These are phyloP conservation scores for Pistacia vera DNA, from an alignment of 345 rosid species.

Conservation along the genomic window DNA sequence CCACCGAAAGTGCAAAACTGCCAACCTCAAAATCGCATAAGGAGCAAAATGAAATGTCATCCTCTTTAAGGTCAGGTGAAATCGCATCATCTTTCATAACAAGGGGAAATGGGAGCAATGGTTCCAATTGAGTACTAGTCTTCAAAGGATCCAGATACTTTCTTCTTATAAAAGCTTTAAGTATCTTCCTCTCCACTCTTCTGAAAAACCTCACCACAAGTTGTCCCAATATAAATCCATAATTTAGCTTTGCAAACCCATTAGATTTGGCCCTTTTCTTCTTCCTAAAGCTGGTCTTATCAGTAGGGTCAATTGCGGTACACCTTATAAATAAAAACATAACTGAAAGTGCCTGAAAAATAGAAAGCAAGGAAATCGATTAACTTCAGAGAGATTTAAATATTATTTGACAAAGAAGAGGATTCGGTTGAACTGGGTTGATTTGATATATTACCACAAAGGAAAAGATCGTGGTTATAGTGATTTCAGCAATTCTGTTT, in stretches of 20 bases:
- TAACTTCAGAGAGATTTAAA: neutral
- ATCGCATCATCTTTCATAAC: constrained; percentile 75
- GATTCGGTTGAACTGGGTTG: neutral
- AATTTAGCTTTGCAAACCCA: constrained; percentile 60
- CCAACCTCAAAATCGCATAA: constrained; percentile 87
- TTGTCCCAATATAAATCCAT: constrained; percentile 77
- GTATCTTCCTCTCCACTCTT: constrained; percentile 85
- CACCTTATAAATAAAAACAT: constrained; percentile 78
- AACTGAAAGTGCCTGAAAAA: constrained; percentile 76
- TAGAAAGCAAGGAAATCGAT: neutral
- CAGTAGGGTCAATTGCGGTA: constrained; percentile 90
- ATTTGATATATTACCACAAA: constrained; percentile 56
- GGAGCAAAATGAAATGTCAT: constrained; percentile 81
- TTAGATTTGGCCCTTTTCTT: constrained; percentile 54
- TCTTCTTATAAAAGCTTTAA: constrained; percentile 71
- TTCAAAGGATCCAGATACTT: constrained; percentile 85
- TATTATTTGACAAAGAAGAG: neutral
- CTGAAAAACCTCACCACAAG: constrained; percentile 71
- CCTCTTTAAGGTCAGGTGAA: constrained; percentile 69
- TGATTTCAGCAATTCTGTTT: constrained; percentile 70
- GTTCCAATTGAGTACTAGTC: constrained; percentile 63
- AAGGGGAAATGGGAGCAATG: constrained; percentile 87
- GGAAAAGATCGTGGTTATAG: constrained; percentile 59
- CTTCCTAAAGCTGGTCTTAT: constrained; percentile 72
- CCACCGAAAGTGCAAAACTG: neutral